Percentiles rank a stretch among this genome's conserved stretches.
Conservation (phyloP, 352 stramenopile species). For the Thraustochytrium striatum region DNA sequence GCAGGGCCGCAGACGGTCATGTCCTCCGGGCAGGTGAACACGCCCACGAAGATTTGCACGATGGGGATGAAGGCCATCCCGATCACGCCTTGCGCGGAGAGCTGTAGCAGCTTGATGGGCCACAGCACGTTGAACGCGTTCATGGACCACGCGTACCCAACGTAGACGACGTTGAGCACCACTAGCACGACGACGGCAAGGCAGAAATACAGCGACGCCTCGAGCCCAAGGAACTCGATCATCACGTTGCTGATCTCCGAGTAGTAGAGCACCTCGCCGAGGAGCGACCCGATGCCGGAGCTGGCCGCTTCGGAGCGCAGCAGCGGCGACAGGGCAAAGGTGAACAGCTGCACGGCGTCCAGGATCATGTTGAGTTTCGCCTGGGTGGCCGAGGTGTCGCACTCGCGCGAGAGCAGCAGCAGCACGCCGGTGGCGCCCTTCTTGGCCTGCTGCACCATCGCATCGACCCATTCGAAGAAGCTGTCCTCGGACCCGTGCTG, state of each 20-base stretch:
- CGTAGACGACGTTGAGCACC: slow-evolving; percentile 16
- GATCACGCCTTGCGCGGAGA: slow-evolving; percentile 12
- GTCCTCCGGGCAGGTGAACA: slow-evolving; percentile 26
- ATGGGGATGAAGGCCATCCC: slow-evolving; percentile 45
- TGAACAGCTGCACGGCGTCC: slow-evolving; percentile 19
- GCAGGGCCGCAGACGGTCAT: not conserved
- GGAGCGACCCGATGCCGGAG: not conserved
- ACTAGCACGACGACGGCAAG: slow-evolving; percentile 1
- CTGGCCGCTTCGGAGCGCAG: not conserved
- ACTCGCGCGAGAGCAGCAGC: slow-evolving; percentile 26
- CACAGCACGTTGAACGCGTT: slow-evolving; percentile 36
- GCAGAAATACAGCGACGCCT: not conserved
- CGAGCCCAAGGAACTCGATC: not conserved
- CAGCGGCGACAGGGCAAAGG: slow-evolving; percentile 19
- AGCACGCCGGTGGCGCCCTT: slow-evolving; percentile 21
- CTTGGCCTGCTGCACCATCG: not conserved
- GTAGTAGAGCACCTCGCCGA: slow-evolving; percentile 20
- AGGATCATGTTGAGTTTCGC: slow-evolving; percentile 19
- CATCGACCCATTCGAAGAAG: slow-evolving; percentile 30
- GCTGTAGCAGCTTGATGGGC: slow-evolving; percentile 41
- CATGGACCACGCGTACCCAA: slow-evolving; percentile 34
- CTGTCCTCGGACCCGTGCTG: not conserved
- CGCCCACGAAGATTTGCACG: slow-evolving; percentile 1
- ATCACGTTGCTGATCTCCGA: slow-evolving; percentile 36
- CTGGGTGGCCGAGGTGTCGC: not conserved